Evolutionary conservation across 352 stramenopile species (phyloP).

Genomic region (Pythium insidiosum): DNA sequence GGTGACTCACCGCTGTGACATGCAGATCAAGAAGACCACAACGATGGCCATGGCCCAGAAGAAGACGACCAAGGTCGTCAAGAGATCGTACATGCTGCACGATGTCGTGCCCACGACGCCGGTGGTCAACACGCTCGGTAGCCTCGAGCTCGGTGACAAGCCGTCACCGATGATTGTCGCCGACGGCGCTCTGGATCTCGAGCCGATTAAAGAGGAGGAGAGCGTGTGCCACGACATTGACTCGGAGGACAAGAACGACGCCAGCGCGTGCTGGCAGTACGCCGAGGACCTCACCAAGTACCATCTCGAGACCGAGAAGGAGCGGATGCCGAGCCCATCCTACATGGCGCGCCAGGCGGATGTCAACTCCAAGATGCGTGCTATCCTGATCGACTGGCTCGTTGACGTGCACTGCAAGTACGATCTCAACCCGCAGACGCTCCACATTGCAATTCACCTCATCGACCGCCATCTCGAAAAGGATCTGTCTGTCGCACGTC

Average conservation of each 20-base stretch:
- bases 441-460: constrained; percentile 80
- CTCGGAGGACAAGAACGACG: constrained; percentile 54
- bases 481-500: constrained; percentile 54
- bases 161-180: constrained; percentile 15
- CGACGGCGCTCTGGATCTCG: constrained; percentile 10
- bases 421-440: constrained; percentile 60
- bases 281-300: constrained; percentile 79
- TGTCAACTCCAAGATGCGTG: constrained; percentile 99
- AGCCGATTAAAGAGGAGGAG: constrained; percentile 19
- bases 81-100: constrained; percentile 15
- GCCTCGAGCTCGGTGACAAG: constrained; percentile 23
- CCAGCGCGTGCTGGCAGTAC: constrained; percentile 67
- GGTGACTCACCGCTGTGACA: background rate
- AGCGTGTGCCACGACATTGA: constrained; percentile 59
- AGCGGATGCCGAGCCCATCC: constrained; percentile 41
- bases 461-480: constrained; percentile 81
- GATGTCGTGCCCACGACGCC: constrained; percentile 19
- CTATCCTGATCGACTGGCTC: constrained; percentile 99
- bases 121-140: constrained; percentile 25
- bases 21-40: constrained; percentile 54
- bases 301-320: constrained; percentile 64
- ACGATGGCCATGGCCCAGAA: constrained; percentile 36
- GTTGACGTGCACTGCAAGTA: constrained; percentile 89
- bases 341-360: constrained; percentile 91
- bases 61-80: constrained; percentile 25